These are phyloP conservation scores for Vaccinium macrocarpon DNA, from an alignment of 148 eudicot species.

Conservation along the genomic window DNA sequence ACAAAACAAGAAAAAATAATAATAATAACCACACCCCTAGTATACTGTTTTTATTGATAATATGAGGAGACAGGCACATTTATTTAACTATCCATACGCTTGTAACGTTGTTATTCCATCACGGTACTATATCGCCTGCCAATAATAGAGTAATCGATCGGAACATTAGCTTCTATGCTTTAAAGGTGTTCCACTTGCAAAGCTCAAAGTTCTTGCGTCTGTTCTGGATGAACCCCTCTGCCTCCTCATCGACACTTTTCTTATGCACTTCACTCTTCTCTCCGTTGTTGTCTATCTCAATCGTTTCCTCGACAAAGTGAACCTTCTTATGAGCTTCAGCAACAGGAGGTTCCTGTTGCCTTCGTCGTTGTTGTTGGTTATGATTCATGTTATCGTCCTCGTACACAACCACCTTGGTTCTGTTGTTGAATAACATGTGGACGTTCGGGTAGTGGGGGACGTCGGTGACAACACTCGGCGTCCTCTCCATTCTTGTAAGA, in stretches of 20 bases:
- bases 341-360: background rate
- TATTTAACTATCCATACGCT: background rate
- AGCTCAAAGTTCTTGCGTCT: slow-evolving; percentile 44
- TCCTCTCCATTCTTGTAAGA: slow-evolving; percentile 14
- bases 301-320: slow-evolving; percentile 24
- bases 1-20: background rate
- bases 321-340: slow-evolving; percentile 27
- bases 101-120: background rate
- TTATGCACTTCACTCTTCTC: background rate
- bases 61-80: background rate
- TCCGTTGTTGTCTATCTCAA: background rate
- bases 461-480: slow-evolving; percentile 13
- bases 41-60: background rate
- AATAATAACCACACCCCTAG: background rate
- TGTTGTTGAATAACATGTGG: slow-evolving; percentile 16
- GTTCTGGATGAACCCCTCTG: slow-evolving; percentile 42
- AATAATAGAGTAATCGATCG: background rate
- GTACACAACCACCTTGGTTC: background rate
- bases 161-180: background rate
- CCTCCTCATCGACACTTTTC: slow-evolving; percentile 32
- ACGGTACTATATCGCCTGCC: background rate
- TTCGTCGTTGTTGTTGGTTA: background rate
- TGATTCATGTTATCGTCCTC: background rate
- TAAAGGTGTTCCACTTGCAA: slow-evolving; percentile 28
- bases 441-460: slow-evolving; percentile 25